These are phyloP conservation scores for Penicillium sp. DNA, from an alignment of 2,329 filamentous ascomycete genomes.

Conservation along the genomic window DNA sequence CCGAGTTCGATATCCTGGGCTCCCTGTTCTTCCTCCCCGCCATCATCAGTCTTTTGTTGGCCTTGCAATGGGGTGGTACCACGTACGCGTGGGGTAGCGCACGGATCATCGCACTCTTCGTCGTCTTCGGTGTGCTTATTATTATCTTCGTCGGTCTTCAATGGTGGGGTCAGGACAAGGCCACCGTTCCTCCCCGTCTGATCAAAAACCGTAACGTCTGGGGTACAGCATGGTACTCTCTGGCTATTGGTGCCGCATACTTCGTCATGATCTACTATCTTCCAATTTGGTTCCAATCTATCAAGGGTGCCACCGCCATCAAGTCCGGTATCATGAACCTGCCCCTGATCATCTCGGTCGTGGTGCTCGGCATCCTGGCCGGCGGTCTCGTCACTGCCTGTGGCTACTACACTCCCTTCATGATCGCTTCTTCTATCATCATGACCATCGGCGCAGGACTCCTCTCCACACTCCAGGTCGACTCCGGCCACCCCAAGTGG, in stretches of 20 bases:
- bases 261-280: conserved; percentile 49
- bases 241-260: conserved; percentile 45
- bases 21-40: conserved; percentile 46
- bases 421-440: conserved; percentile 33
- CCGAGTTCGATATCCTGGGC: conserved; percentile 43
- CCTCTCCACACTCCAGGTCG: conserved; percentile 34
- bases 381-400: conserved; percentile 31
- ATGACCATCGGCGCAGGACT: conserved; percentile 37
- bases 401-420: conserved; percentile 44
- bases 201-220: conserved; percentile 45
- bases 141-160: conserved; percentile 42
- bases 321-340: conserved; percentile 41
- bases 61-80: conserved; percentile 49
- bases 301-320: conserved; percentile 35
- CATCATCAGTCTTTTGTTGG: conserved; percentile 49
- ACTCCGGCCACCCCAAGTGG: conserved; percentile 34
- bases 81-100: conserved; percentile 46
- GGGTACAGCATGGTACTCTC: conserved; percentile 40
- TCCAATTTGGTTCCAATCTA: conserved; percentile 46
- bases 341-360: conserved; percentile 33
- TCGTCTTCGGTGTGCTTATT: conserved; percentile 51
- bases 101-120: conserved; percentile 50
- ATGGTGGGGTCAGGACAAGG: conserved; percentile 39
- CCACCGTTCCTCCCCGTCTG: conserved; percentile 47
- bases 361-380: conserved; percentile 32